A percentile compares a stretch with the other conserved stretches of the same genome.
These are phyloP conservation scores for Coriaria nepalensis DNA, from an alignment of 306 rosid genomes.

Conservation along the genomic window DNA sequence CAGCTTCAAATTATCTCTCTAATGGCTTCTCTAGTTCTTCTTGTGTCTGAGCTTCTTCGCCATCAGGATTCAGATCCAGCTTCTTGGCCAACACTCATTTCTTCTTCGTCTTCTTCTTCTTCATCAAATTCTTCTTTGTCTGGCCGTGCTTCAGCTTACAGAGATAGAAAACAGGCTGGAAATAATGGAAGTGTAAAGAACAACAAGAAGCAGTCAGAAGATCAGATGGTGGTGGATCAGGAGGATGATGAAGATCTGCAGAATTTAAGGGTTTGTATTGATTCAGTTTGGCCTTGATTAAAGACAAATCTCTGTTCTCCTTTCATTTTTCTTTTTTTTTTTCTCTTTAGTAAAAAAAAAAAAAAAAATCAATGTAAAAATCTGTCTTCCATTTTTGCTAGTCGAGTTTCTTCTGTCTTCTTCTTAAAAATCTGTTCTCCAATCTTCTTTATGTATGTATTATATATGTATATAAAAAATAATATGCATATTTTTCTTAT, in stretches of 20 bases:
- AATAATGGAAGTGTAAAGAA: background rate
- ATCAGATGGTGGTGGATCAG: background rate
- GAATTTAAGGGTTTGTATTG: slow-evolving; percentile 1
- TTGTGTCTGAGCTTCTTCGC: slow-evolving; percentile 8
- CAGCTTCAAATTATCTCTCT: too few species aligned
- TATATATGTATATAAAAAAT: too few species aligned
- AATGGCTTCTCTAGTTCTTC: slow-evolving; percentile 15
- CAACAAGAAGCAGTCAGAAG: background rate
- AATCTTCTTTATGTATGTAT: too few species aligned
- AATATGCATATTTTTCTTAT: too few species aligned
- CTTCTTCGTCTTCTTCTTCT: background rate
- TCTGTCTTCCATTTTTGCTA: too few species aligned
- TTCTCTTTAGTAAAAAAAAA: background rate
- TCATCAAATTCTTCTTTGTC: background rate
- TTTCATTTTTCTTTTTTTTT: background rate
- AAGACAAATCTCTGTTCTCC: background rate
- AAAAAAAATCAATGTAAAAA: too few species aligned
- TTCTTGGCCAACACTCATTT: background rate
- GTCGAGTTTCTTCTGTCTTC: too few species aligned
- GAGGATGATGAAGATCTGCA: slow-evolving; percentile 5
- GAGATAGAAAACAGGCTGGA: background rate
- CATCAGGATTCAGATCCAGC: background rate
- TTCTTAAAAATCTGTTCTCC: too few species aligned
- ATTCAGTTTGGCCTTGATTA: slow-evolving; percentile 9
- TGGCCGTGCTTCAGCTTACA: background rate